A percentile compares a stretch with the other conserved stretches of the same genome.
Evolutionary conservation across 768 basidiomycete species (phyloP).

Genomic region (Suillus luteus): DNA sequence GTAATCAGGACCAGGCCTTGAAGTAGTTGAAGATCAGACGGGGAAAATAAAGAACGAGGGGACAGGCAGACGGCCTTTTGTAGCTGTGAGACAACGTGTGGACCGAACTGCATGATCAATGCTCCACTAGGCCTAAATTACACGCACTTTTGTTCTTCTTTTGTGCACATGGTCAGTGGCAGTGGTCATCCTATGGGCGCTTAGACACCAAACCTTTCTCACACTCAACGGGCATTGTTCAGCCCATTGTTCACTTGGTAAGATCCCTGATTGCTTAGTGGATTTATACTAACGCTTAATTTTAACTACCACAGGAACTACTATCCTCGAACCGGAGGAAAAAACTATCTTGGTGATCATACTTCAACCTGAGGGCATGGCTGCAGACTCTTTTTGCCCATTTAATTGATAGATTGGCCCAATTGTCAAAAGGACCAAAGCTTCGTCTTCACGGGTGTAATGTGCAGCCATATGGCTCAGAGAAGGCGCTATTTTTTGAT

Average conservation of each 20-base stretch:
- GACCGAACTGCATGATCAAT: background rate
- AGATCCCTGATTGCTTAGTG: background rate
- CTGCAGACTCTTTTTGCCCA: background rate
- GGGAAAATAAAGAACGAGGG: background rate
- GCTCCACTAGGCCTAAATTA: background rate
- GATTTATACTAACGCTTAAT: background rate
- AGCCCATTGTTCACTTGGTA: background rate
- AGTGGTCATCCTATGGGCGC: background rate
- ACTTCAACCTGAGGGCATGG: background rate
- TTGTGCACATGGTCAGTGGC: background rate
- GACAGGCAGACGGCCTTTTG: background rate
- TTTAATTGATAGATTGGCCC: background rate
- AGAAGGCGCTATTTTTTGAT: background rate
- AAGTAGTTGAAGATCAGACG: background rate
- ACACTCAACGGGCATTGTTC: background rate
- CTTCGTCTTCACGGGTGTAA: background rate
- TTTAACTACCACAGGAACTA: background rate
- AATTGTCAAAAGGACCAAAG: background rate
- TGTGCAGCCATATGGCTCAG: background rate
- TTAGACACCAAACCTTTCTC: background rate
- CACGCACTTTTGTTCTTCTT: constrained; percentile 4
- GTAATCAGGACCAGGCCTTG: constrained; percentile 3
- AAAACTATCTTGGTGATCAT: background rate
- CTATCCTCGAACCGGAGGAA: background rate
- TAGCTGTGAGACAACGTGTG: background rate